Evolutionary conservation across 2,329 filamentous ascomycete genomes (phyloP), one percentile per base, ranked within the genome.

Genomic region (Ilyonectria mors-panacis): DNA sequence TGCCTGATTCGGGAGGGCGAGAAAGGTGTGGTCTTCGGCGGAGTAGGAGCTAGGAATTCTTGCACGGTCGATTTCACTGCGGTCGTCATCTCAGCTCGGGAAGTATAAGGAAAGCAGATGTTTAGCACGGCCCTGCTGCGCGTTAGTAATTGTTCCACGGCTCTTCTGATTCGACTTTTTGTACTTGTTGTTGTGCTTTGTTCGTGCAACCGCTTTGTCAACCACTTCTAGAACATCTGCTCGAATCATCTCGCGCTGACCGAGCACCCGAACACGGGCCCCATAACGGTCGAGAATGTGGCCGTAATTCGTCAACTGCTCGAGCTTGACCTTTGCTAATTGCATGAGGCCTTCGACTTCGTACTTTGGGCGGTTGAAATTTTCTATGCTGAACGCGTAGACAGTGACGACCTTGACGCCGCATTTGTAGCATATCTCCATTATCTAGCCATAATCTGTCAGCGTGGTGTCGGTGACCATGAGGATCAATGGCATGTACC

Each of bases 371-470:
- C 96, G 91, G 80, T 98, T 97, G 85, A 97, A 99, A 84, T 99
- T 99, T 82, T 99, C 96, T 77, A 99, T 98, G 78, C 94, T 97
- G 83, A 99, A 99, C 17, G 96, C 96, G 80, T 98, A 99, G 70
- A 99, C 94, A 4, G 96, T 98, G 44, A 99, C 95, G 9, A 97
- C 94, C 80, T 96, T 95, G 70, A 99, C 95, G 61, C 96, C 96
- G 66, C 93, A 94, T 80, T 97, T 98, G 86, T 98, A 99, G 87
- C 96, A 98, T 62, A 99, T 93, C 82, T 99, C 96, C 66, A 99
- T 91, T 59, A 98, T 94, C 92, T 93, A 73, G 19, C 19, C 19
- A 57, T 53, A n/a, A 6, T 33, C 15, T 53, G 63, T 70, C 50
- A 66, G 70, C 54, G 54, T 17, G 19, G 53, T 39, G 42, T 42